These are phyloP conservation scores for Claviceps capensis DNA, from an alignment of 2,329 filamentous ascomycete species.

Conservation along the genomic window DNA sequence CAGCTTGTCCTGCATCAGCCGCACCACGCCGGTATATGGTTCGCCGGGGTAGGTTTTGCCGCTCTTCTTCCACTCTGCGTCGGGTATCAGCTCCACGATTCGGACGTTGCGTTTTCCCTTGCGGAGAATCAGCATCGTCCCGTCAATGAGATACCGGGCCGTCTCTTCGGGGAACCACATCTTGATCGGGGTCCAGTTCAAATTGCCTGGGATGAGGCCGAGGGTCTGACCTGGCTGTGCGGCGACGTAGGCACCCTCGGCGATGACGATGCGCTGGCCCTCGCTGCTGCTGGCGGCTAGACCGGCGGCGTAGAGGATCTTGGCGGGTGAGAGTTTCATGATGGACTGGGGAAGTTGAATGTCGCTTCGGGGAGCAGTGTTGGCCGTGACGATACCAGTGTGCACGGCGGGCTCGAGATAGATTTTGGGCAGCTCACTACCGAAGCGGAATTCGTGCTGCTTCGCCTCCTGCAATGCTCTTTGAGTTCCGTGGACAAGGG, in stretches of 20 bases:
- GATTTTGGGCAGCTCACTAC: slow-evolving; percentile 17
- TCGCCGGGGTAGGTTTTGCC: slow-evolving; percentile 41
- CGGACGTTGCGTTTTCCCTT: slow-evolving; percentile 51
- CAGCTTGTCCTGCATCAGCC: slow-evolving; percentile 27
- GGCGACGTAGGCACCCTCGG: slow-evolving; percentile 47
- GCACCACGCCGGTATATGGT: slow-evolving; percentile 33
- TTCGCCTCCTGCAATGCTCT: slow-evolving; percentile 49
- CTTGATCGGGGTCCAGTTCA: slow-evolving; percentile 50
- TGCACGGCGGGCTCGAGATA: slow-evolving; percentile 16
- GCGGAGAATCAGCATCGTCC: slow-evolving; percentile 43
- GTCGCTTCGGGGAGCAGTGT: slow-evolving; percentile 37
- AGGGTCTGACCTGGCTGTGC: slow-evolving; percentile 30
- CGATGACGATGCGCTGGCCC: slow-evolving; percentile 41
- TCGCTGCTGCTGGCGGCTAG: slow-evolving; percentile 42
- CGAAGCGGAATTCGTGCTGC: slow-evolving; percentile 38
- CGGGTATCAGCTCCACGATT: slow-evolving; percentile 43
- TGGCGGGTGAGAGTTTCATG: slow-evolving; percentile 41
- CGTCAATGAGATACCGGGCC: slow-evolving; percentile 46
- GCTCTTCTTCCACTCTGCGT: slow-evolving; percentile 36
- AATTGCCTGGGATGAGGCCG: slow-evolving; percentile 32
- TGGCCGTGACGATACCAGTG: slow-evolving; percentile 23
- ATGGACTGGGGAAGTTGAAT: slow-evolving; percentile 46
- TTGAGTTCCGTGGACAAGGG: slow-evolving; percentile 59
- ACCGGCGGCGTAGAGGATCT: slow-evolving; percentile 45
- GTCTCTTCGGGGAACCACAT: slow-evolving; percentile 44